Conservation (phyloP, 139 green algal species). For the Chlorella vulgaris region DNA sequence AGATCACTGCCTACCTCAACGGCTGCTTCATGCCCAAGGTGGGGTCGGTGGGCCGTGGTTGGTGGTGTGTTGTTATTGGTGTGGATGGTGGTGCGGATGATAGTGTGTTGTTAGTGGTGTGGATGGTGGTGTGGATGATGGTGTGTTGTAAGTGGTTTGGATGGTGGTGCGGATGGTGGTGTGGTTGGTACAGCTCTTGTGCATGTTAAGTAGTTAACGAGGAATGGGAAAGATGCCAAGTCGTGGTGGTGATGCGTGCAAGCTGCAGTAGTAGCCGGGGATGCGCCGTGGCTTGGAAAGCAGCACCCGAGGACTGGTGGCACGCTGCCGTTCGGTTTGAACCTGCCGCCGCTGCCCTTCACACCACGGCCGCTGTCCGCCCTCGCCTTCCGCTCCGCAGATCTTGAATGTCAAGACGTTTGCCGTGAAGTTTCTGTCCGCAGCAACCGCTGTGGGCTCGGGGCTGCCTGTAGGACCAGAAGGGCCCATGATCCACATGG, state of each 20-base stretch:
- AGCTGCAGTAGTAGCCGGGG: too few relatives aligned
- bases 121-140: neutral
- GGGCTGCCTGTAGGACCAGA: conserved; percentile 88
- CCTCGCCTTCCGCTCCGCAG: conserved; percentile 30
- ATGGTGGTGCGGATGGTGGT: neutral
- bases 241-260: too few relatives aligned
- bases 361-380: too few relatives aligned
- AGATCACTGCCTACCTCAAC: conserved; percentile 93
- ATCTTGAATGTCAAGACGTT: conserved; percentile 89
- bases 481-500: conserved; percentile 92
- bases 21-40: conserved; percentile 77
- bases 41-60: neutral
- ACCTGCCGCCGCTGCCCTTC: too few relatives aligned
- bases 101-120: conserved; percentile 28
- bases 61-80: conserved; percentile 29
- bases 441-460: conserved; percentile 69
- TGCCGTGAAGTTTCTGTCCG: conserved; percentile 81
- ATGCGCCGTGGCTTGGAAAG: too few relatives aligned
- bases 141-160: conserved; percentile 34
- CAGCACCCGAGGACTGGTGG: too few relatives aligned
- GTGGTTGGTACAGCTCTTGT: too few relatives aligned
- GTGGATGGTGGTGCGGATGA: neutral
- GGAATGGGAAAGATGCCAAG: too few relatives aligned
- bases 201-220: too few relatives aligned
- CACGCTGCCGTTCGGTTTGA: too few relatives aligned